Percentiles rank a stretch among this genome's conserved stretches.
phyloP scores from a whole-genome alignment of 306 rosid genomes.

The Glycine latifolia region DNA sequence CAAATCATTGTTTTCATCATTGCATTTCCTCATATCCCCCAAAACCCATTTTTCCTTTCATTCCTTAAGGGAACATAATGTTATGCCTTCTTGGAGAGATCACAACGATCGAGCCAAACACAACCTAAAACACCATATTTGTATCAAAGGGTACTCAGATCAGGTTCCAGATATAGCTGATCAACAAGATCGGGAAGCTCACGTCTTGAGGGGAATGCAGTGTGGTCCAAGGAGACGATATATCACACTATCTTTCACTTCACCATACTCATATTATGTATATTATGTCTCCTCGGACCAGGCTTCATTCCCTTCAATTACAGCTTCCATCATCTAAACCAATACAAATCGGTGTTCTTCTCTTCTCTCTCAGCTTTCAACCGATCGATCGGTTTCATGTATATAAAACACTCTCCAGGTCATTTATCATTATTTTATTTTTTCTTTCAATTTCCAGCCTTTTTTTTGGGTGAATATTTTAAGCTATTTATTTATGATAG shows the following conservation, averaged over 20 bases:
- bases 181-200: constrained; percentile 50
- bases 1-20: constrained; percentile 60
- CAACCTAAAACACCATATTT: not conserved
- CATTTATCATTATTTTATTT: constrained; percentile 1
- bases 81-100: too few relatives aligned
- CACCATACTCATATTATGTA: not conserved
- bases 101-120: too few relatives aligned
- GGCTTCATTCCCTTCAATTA: constrained; percentile 88
- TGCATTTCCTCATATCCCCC: constrained; percentile 42
- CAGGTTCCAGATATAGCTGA: not conserved
- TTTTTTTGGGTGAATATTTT: not conserved
- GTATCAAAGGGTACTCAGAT: not conserved
- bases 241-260: not conserved
- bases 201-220: constrained; percentile 72
- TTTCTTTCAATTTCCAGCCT: not conserved
- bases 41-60: too few relatives aligned
- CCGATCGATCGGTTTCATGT: not conserved
- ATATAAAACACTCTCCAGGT: not conserved
- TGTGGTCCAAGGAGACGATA: constrained; percentile 61
- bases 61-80: too few relatives aligned
- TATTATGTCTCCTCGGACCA: constrained; percentile 66
- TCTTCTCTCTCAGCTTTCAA: not conserved
- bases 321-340: constrained; percentile 49
- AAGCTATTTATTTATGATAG: not conserved
- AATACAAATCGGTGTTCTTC: not conserved